phyloP scores from a whole-genome alignment of 2,329 filamentous ascomycete genomes.

The Cytospora mali region DNA sequence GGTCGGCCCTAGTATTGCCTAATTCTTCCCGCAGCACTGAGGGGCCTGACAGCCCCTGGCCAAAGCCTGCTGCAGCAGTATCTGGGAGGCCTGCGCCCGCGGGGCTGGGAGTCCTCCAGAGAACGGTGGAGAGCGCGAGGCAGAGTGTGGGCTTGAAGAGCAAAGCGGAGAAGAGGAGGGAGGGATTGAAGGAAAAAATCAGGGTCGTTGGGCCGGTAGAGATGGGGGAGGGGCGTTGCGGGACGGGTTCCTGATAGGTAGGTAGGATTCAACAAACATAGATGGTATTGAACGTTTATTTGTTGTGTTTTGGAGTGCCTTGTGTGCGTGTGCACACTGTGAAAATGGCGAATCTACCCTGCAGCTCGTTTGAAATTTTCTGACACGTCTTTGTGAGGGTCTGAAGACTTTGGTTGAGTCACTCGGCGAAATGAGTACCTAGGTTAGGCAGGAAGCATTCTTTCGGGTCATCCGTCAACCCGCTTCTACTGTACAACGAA shows the following conservation, averaged over 20 bases:
- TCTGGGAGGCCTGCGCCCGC: background rate
- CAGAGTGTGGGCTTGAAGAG: conserved; percentile 15
- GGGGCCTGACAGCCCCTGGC: conserved; percentile 1
- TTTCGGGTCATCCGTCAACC: background rate
- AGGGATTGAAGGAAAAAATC: conserved; percentile 18
- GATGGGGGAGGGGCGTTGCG: background rate
- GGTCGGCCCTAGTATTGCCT: background rate
- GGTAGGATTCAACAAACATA: background rate
- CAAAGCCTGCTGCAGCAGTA: background rate
- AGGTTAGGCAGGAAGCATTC: background rate
- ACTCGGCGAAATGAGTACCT: background rate
- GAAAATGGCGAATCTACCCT: background rate
- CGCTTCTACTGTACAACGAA: background rate
- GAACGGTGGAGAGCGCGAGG: conserved; percentile 23
- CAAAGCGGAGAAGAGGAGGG: conserved; percentile 20
- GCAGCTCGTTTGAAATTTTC: too few species aligned
- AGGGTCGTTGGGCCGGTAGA: conserved; percentile 7
- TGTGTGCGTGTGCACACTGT: background rate
- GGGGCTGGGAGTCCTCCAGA: conserved; percentile 18
- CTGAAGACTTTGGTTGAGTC: background rate
- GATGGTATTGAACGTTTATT: too few species aligned
- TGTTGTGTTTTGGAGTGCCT: background rate
- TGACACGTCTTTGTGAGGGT: background rate
- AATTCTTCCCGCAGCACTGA: background rate
- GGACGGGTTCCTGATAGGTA: too few species aligned